phyloP scores from a whole-genome alignment of 1,139 yeast species.

The Debaryomyces sp. region DNA sequence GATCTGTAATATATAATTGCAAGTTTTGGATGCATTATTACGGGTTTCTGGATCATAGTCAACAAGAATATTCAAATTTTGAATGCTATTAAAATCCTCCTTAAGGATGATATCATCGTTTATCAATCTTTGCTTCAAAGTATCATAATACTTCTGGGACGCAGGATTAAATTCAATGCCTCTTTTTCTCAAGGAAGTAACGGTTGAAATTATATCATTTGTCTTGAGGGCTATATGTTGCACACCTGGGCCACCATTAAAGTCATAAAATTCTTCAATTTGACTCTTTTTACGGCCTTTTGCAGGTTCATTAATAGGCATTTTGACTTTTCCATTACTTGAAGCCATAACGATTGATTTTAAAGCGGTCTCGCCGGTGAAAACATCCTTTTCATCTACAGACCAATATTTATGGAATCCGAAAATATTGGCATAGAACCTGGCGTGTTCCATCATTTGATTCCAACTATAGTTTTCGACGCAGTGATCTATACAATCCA shows the following conservation, averaged over 20 bases:
- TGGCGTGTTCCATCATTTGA: slow-evolving; percentile 60
- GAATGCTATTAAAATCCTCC: slow-evolving; percentile 49
- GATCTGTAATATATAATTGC: slow-evolving; percentile 74
- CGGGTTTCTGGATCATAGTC: slow-evolving; percentile 65
- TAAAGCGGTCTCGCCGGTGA: slow-evolving; percentile 68
- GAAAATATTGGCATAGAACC: slow-evolving; percentile 59
- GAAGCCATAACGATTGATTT: slow-evolving; percentile 79
- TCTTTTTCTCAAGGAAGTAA: slow-evolving; percentile 52
- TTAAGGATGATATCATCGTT: slow-evolving; percentile 36
- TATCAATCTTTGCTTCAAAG: slow-evolving; percentile 46
- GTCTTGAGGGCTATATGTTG: slow-evolving; percentile 80
- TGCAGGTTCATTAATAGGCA: slow-evolving; percentile 88
- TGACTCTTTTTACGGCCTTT: slow-evolving; percentile 66
- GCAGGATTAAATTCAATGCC: slow-evolving; percentile 74
- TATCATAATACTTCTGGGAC: slow-evolving; percentile 56
- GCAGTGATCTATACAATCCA: slow-evolving; percentile 67
- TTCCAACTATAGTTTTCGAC: slow-evolving; percentile 80
- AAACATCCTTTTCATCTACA: slow-evolving; percentile 75
- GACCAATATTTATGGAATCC: slow-evolving; percentile 85
- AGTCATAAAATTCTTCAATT: slow-evolving; percentile 79
- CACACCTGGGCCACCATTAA: slow-evolving; percentile 76
- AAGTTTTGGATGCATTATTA: slow-evolving; percentile 25
- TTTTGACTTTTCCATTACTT: slow-evolving; percentile 62
- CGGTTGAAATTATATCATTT: slow-evolving; percentile 58
- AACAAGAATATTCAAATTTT: slow-evolving; percentile 57